Percentiles rank a stretch among this genome's conserved stretches.
Evolutionary conservation across 2,329 filamentous ascomycete species (phyloP).

Genomic region (Claviceps sp.): DNA sequence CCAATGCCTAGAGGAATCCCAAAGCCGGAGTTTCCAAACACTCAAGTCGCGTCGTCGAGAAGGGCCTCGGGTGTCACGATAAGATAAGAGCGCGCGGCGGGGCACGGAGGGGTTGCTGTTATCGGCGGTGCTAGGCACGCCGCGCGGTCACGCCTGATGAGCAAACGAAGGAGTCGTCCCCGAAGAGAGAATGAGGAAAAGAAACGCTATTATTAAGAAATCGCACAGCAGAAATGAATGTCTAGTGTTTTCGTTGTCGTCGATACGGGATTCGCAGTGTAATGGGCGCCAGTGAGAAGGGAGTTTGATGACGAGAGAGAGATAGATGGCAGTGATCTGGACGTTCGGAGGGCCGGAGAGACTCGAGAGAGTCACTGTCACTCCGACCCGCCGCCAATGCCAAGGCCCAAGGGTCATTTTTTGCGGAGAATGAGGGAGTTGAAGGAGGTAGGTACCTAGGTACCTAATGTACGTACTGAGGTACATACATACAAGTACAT

Average conservation of each 20-base stretch:
- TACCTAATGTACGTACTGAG: too few species aligned
- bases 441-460: too few species aligned
- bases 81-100: slow-evolving; percentile 3
- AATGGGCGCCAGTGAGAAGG: background rate
- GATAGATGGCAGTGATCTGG: background rate
- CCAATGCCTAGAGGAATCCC: too few species aligned
- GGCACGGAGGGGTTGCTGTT: slow-evolving; percentile 6
- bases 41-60: slow-evolving; percentile 3
- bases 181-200: background rate
- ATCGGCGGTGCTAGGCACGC: slow-evolving; percentile 1
- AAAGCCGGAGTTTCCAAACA: background rate
- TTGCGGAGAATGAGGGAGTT: too few species aligned
- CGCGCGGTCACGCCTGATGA: slow-evolving; percentile 1
- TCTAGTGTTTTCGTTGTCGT: slow-evolving; percentile 4
- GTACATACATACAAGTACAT: too few species aligned
- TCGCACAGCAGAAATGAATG: background rate
- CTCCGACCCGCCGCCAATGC: background rate
- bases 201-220: background rate
- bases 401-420: too few species aligned
- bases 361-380: slow-evolving; percentile 1
- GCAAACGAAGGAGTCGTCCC: background rate
- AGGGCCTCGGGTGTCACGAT: background rate
- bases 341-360: slow-evolving; percentile 1
- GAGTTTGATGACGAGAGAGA: slow-evolving; percentile 3
- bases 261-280: background rate